phyloP scores from a whole-genome alignment of 768 basidiomycete species.

The Leucosporidium yakuticum region DNA sequence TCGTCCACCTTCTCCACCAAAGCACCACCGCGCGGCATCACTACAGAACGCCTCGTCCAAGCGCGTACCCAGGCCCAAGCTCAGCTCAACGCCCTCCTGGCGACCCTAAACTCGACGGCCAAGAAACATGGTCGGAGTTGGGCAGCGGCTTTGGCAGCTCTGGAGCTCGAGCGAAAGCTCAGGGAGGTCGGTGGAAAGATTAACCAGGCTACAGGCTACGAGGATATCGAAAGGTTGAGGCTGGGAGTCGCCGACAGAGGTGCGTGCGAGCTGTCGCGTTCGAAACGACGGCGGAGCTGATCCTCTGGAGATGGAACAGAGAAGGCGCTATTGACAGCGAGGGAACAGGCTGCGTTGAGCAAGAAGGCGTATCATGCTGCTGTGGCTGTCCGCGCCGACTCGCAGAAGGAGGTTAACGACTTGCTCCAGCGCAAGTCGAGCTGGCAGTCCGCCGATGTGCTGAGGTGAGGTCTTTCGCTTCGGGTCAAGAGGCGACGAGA shows the following conservation, averaged over 20 bases:
- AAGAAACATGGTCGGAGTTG: no score
- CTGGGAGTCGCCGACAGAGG: constrained; percentile 72
- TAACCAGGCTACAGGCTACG: constrained; percentile 86
- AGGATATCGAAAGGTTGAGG: constrained; percentile 77
- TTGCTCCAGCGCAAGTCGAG: constrained; percentile 83
- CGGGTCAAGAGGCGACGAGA: not conserved
- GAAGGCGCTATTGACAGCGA: constrained; percentile 60
- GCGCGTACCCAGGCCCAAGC: no score
- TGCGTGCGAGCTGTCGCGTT: constrained; percentile 44
- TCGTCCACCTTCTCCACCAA: no score
- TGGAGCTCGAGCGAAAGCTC: constrained; percentile 48
- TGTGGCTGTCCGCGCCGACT: constrained; percentile 69
- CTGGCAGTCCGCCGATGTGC: constrained; percentile 88
- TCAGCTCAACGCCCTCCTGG: no score
- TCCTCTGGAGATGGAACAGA: constrained; percentile 50
- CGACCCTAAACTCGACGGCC: no score
- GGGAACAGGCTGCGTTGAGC: constrained; percentile 62
- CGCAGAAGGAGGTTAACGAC: constrained; percentile 93
- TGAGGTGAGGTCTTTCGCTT: constrained; percentile 37
- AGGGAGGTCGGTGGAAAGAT: constrained; percentile 69
- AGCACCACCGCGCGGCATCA: no score
- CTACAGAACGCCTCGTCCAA: no score
- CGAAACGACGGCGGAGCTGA: not conserved
- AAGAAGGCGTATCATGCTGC: constrained; percentile 73
- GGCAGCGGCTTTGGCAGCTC: constrained; percentile 3